Evolutionary conservation across 2,329 filamentous ascomycete genomes (phyloP), one percentile per base, ranked within the genome.

Genomic region (Helicocarpus griseus): DNA sequence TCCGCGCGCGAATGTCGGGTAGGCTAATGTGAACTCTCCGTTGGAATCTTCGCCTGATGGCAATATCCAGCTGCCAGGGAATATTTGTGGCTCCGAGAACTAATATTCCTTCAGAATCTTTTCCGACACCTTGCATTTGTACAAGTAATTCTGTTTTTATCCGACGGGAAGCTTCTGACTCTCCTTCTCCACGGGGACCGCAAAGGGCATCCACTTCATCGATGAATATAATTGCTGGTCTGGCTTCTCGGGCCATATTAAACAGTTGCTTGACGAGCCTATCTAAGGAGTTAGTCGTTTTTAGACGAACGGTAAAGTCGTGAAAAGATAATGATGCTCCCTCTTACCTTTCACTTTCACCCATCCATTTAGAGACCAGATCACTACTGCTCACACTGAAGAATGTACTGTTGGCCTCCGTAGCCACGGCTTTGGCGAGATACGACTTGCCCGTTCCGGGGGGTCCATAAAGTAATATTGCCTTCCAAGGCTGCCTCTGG

Each of bases 291-390:
- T 49, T 49, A 49, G 48, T 40, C 28, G 19, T 39, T 19, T 35
- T 40, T 9, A 21, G 19, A 28, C n/a, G n/a, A n/a, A n/a, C n/a
- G n/a, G n/a, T n/a, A n/a, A n/a, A n/a, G n/a, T n/a, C n/a, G n/a
- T n/a, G n/a, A n/a, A 29, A 21, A 22, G 28, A 8, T 8, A 45
- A 24, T 39, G 29, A 48, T 8, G 41, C 19, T 24, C 36, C 5
- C 8, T 19, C 45, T 6, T 74, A 94, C 88, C 89, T 82, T 81
- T 98, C 93, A 77, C 87, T 94, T 72, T 98, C 93, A 74, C 93
- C 93, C 93, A 98, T 98, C 93, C 93, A 98, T 68, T 98, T 98
- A 69, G 89, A 95, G 55, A 98, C 93, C 69, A 98, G 70, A 68
- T 98, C 93, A 65, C 89, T 95, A 77, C 88, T 95, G 72, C 88